phyloP scores from a whole-genome alignment of 306 rosid genomes.

The Trifolium dubium region DNA sequence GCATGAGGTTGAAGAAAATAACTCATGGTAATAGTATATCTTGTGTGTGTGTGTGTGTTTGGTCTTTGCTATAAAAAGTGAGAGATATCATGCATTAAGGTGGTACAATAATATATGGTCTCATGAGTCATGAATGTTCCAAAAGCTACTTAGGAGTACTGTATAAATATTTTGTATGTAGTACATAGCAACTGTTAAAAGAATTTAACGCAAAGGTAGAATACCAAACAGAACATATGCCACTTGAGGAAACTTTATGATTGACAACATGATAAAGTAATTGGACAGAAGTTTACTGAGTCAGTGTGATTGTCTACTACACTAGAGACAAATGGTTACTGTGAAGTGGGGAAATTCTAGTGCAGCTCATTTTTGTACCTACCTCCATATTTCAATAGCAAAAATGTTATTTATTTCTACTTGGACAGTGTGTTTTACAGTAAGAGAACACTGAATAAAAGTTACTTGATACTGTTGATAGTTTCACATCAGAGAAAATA shows the following conservation, averaged over 20 bases:
- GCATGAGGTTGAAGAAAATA: conserved; percentile 21
- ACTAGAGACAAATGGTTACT: no score
- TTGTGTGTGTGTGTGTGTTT: not conserved
- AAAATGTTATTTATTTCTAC: not conserved
- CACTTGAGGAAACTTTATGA: not conserved
- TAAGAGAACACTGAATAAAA: no score
- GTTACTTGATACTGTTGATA: no score
- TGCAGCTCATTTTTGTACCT: conserved; percentile 10
- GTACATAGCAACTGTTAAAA: conserved; percentile 2
- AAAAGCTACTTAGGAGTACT: not conserved
- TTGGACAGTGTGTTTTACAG: not conserved
- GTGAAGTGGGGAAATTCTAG: not conserved
- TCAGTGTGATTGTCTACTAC: not conserved
- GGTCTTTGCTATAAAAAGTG: not conserved
- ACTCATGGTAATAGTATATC: conserved; percentile 15
- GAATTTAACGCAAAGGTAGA: conserved; percentile 2
- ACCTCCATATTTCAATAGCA: conserved; percentile 5
- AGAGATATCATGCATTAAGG: no score
- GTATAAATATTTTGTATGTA: not conserved
- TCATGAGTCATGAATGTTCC: no score
- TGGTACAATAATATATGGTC: no score
- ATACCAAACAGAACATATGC: not conserved
- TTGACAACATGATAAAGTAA: not conserved
- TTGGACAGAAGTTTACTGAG: not conserved
- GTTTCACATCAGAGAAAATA: no score